phyloP scores from a whole-genome alignment of 257 asterid species.

The Fraxinus cuspidata region DNA sequence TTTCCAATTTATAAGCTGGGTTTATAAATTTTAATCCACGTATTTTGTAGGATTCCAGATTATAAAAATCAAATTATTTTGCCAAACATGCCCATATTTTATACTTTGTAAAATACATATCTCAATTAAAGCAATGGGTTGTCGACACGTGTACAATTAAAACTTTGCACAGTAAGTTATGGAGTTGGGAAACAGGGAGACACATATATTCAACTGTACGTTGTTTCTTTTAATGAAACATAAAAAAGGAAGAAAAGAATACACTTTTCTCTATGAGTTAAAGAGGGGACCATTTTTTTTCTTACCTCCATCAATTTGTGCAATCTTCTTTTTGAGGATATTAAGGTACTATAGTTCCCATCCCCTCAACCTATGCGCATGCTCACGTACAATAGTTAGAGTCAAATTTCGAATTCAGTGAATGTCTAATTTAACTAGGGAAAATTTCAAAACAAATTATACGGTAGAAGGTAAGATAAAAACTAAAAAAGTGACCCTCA shows the following conservation, averaged over 20 bases:
- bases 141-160: neutral
- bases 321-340: neutral
- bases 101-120: neutral
- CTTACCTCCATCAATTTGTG: neutral
- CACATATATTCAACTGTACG: constrained; percentile 27
- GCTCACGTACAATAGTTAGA: too few species aligned
- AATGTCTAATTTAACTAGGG: too few species aligned
- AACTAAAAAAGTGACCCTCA: too few species aligned
- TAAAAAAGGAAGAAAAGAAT: constrained; percentile 16
- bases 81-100: too few species aligned
- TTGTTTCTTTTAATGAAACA: constrained; percentile 83
- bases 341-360: neutral
- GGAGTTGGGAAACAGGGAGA: constrained; percentile 17
- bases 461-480: too few species aligned
- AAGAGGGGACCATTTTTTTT: constrained; percentile 30
- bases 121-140: neutral
- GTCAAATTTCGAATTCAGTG: too few species aligned
- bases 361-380: neutral
- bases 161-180: neutral
- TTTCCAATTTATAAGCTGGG: too few species aligned
- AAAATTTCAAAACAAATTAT: too few species aligned
- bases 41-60: too few species aligned
- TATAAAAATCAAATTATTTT: too few species aligned
- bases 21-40: too few species aligned
- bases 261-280: constrained; percentile 10